These are phyloP conservation scores for Firmiana major DNA, from an alignment of 345 rosid genomes.

Conservation along the genomic window DNA sequence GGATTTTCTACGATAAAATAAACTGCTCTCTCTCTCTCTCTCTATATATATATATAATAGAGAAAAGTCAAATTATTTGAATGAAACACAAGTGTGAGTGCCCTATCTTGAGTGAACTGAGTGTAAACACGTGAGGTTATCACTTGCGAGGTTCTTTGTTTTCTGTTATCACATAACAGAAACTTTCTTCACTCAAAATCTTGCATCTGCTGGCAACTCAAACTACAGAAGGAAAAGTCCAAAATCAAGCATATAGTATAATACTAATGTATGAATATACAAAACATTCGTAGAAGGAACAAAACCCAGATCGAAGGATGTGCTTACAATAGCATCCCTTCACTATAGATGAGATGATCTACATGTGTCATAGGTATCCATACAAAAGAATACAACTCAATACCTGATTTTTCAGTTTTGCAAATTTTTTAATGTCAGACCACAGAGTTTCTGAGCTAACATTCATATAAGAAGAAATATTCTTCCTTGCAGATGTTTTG, in stretches of 20 bases:
- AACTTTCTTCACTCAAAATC: conserved; percentile 60
- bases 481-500: conserved; percentile 54
- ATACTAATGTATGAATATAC: neutral
- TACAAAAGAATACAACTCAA: neutral
- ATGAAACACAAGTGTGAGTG: no score
- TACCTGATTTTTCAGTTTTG: conserved; percentile 84
- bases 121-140: no score
- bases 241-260: conserved; percentile 6
- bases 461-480: conserved; percentile 56
- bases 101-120: no score
- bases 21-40: no score
- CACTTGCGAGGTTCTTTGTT: no score
- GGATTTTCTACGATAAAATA: no score
- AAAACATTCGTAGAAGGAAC: neutral
- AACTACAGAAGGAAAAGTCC: conserved; percentile 42
- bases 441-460: conserved; percentile 75
- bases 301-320: neutral
- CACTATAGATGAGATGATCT: neutral
- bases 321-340: neutral
- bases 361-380: neutral
- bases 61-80: no score
- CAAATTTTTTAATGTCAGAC: conserved; percentile 83
- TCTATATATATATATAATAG: no score
- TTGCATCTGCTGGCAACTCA: conserved; percentile 76
- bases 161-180: no score